Percentiles rank a stretch among this genome's conserved stretches.
Evolutionary conservation across 2,329 filamentous ascomycete species (phyloP).

Genomic region (Madurella fahalii): DNA sequence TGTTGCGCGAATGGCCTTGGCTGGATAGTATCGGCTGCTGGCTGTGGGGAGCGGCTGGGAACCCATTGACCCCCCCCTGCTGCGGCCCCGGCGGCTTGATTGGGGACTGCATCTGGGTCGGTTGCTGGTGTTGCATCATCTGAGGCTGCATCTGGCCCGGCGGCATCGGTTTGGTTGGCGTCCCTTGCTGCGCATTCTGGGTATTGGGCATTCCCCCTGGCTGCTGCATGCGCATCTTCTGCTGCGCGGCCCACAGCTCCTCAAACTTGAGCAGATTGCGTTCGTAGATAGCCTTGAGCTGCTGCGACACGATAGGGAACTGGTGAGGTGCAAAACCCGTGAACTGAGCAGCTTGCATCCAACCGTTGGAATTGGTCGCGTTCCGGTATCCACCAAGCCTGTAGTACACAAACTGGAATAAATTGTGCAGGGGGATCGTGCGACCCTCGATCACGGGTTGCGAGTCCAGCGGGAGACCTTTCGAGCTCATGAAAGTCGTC

Average conservation of each 20-base stretch:
- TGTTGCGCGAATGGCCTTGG: conserved; percentile 46
- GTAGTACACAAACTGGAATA: conserved; percentile 69
- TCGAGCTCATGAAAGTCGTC: conserved; percentile 69
- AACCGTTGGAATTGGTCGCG: conserved; percentile 65
- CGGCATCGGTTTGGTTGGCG: conserved; percentile 43
- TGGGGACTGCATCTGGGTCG: conserved; percentile 36
- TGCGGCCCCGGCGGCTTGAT: conserved; percentile 45
- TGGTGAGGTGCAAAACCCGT: conserved; percentile 61
- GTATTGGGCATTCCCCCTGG: conserved; percentile 28
- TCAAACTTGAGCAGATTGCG: conserved; percentile 75
- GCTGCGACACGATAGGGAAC: conserved; percentile 60
- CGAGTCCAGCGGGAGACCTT: conserved; percentile 68
- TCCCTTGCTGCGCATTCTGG: conserved; percentile 36
- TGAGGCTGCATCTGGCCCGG: conserved; percentile 39
- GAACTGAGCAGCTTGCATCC: conserved; percentile 66
- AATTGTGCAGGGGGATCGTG: conserved; percentile 66
- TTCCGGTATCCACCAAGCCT: conserved; percentile 74
- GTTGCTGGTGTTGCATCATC: conserved; percentile 39
- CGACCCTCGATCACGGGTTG: conserved; percentile 72
- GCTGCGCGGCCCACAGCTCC: conserved; percentile 57
- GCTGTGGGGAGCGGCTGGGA: conserved; percentile 41
- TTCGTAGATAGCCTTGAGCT: conserved; percentile 71
- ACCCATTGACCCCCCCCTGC: conserved; percentile 47
- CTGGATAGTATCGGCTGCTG: conserved; percentile 42
- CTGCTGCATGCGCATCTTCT: conserved; percentile 38